phyloP scores from a whole-genome alignment of 2,329 filamentous ascomycete species.

The Cordyceps fumosorosea region DNA sequence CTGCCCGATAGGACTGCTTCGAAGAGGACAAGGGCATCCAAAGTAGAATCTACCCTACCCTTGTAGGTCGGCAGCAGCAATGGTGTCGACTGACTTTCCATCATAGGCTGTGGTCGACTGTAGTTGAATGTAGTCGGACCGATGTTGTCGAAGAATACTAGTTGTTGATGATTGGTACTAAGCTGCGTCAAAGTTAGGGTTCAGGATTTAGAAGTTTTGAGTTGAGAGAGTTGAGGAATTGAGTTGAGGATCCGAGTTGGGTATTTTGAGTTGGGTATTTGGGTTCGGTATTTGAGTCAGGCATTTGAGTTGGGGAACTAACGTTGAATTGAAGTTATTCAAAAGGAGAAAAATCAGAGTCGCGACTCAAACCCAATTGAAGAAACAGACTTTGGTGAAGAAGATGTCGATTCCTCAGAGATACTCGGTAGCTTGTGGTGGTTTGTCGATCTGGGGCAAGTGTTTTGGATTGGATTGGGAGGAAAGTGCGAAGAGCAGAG shows the following conservation, averaged over 20 bases:
- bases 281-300: no score
- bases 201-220: not conserved
- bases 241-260: no score
- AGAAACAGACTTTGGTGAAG: not conserved
- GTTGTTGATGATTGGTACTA: not conserved
- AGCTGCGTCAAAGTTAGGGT: not conserved
- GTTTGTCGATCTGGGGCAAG: no score
- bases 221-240: not conserved
- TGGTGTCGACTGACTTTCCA: slow-evolving; percentile 24
- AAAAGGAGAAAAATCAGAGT: not conserved
- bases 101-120: slow-evolving; percentile 10
- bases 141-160: no score
- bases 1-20: slow-evolving; percentile 68
- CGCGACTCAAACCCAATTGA: not conserved
- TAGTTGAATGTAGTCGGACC: no score
- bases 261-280: no score
- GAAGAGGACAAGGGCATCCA: slow-evolving; percentile 73
- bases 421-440: no score
- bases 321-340: not conserved
- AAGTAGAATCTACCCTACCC: slow-evolving; percentile 60
- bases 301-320: not conserved
- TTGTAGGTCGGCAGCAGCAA: slow-evolving; percentile 60
- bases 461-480: no score
- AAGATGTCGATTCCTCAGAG: not conserved
- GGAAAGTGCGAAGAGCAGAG: no score